A percentile compares a stretch with the other conserved stretches of the same genome.
phyloP scores from a whole-genome alignment of 83 land plant species.

The Thuja plicata region DNA sequence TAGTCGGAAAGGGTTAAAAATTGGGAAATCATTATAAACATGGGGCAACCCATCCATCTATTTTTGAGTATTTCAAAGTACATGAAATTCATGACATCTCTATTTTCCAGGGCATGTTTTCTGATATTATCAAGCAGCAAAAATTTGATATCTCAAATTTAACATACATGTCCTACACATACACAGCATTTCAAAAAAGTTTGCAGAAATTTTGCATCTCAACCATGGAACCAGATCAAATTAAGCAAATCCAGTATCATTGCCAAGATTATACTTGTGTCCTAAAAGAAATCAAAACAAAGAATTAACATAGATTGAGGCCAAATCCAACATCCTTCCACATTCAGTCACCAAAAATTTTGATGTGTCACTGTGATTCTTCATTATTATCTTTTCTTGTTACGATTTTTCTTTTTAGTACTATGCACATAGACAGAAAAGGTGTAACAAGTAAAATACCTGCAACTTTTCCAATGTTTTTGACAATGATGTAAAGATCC shows the following conservation, averaged over 20 bases:
- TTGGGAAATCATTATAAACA: background rate
- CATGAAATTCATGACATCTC: background rate
- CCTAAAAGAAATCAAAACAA: background rate
- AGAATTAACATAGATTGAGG: background rate
- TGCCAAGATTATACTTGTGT: background rate
- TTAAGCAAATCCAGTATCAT: background rate
- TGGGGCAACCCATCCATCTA: background rate
- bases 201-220: background rate
- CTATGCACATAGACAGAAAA: background rate
- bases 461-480: constrained; percentile 47
- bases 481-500: constrained; percentile 43
- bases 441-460: constrained; percentile 11
- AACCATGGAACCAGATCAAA: background rate
- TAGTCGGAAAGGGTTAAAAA: background rate
- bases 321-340: constrained; percentile 2
- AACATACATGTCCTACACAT: background rate
- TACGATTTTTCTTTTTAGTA: background rate
- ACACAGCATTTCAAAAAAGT: background rate
- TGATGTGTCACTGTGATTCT: background rate
- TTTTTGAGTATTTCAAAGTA: background rate
- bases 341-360: background rate
- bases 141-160: background rate
- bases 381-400: background rate
- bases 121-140: background rate
- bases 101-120: background rate